These are phyloP conservation scores for Cladosporium cucumerinum DNA, from an alignment of 2,329 filamentous ascomycete species.

Conservation along the genomic window DNA sequence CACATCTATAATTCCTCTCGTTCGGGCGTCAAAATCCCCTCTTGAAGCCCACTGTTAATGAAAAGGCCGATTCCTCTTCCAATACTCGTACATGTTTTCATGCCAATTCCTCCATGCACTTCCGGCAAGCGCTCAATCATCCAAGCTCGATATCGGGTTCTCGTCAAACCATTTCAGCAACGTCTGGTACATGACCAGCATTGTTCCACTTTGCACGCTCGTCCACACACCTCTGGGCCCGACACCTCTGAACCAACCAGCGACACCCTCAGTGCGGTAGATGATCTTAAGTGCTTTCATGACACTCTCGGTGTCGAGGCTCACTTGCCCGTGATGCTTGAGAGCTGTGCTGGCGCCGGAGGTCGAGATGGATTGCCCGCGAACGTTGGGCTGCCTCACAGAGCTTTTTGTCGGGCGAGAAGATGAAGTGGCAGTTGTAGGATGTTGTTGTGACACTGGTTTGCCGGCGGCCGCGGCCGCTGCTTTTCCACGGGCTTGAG, in stretches of 20 bases:
- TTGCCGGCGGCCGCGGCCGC: constrained; percentile 1
- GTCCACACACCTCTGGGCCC: constrained; percentile 94
- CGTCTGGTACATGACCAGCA: constrained; percentile 93
- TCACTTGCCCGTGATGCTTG: constrained; percentile 71
- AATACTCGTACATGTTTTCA: constrained; percentile 9
- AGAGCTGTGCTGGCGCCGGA: constrained; percentile 83
- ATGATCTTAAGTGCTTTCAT: constrained; percentile 80
- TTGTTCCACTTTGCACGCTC: constrained; percentile 92
- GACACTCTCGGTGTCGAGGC: constrained; percentile 85
- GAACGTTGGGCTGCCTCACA: constrained; percentile 20
- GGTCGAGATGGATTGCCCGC: constrained; percentile 65
- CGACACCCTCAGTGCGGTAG: constrained; percentile 82
- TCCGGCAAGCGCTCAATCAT: not conserved
- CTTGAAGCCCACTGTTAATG: not conserved
- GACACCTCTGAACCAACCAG: constrained; percentile 91
- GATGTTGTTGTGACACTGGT: not conserved
- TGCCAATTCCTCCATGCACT: not conserved
- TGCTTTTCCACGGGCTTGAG: constrained; percentile 26
- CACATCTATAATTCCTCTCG: constrained; percentile 3
- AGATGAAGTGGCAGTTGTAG: constrained; percentile 13
- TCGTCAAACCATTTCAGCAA: constrained; percentile 72
- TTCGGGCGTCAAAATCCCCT: not conserved
- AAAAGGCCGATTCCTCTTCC: not conserved
- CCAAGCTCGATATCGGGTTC: constrained; percentile 39
- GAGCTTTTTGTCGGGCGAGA: constrained; percentile 16